These are phyloP conservation scores for Arthrobotrys sphaeroides DNA, from an alignment of 2,329 filamentous ascomycete genomes.

Conservation along the genomic window DNA sequence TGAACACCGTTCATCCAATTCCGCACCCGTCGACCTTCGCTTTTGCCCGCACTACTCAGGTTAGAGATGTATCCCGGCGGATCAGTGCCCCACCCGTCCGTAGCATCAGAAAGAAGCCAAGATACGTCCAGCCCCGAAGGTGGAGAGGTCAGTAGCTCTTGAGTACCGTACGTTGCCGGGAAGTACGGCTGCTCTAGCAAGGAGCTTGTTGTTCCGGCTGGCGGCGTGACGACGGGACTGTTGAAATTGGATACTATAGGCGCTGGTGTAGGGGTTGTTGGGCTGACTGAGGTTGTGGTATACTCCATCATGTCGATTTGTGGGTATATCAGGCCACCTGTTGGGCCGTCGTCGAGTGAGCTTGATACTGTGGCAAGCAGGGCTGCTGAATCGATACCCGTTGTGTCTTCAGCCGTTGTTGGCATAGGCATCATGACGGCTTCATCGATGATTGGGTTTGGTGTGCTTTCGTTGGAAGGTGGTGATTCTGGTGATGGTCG, in stretches of 20 bases:
- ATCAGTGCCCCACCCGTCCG: slow-evolving; percentile 12
- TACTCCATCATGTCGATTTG: slow-evolving; percentile 49
- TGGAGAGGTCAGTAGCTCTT: slow-evolving; percentile 26
- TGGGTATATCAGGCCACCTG: slow-evolving; percentile 21
- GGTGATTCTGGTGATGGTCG: slow-evolving; percentile 46
- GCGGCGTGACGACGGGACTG: slow-evolving; percentile 42
- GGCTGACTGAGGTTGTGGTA: slow-evolving; percentile 24
- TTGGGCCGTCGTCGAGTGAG: slow-evolving; percentile 6
- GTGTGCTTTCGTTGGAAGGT: slow-evolving; percentile 38
- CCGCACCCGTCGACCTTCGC: slow-evolving; percentile 22
- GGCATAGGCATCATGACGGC: slow-evolving; percentile 4
- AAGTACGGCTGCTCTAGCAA: slow-evolving; percentile 26
- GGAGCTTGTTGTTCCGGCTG: not conserved
- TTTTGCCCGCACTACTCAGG: slow-evolving; percentile 21
- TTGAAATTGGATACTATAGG: slow-evolving; percentile 32
- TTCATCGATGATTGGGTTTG: slow-evolving; percentile 10
- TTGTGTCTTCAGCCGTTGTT: slow-evolving; percentile 1
- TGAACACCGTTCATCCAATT: slow-evolving; percentile 47
- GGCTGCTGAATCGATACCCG: not conserved
- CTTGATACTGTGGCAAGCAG: not conserved
- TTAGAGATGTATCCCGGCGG: slow-evolving; percentile 17
- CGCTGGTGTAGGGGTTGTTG: slow-evolving; percentile 17
- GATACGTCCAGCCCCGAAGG: slow-evolving; percentile 29
- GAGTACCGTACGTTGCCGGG: slow-evolving; percentile 36
- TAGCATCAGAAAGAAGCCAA: slow-evolving; percentile 20